Conservation (phyloP, 2,329 filamentous ascomycete genomes). For the Purpureocillium lavendulum region DNA sequence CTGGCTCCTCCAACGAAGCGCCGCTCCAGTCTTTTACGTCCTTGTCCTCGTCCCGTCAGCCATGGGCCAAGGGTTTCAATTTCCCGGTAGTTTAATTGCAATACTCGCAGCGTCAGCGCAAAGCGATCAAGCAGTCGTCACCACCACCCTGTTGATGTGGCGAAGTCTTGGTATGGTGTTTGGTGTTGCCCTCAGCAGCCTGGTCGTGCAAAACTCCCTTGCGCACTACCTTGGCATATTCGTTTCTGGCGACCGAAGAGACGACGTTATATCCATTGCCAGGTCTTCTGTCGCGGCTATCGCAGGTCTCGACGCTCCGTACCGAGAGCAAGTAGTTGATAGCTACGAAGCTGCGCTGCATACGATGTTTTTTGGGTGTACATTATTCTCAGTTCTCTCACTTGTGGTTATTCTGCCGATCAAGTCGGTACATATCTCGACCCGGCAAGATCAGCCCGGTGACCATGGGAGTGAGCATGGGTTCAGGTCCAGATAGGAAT, state of each 20-base stretch:
- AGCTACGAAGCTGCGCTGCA: slow-evolving; percentile 45
- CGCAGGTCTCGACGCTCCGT: slow-evolving; percentile 29
- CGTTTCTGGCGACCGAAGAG: slow-evolving; percentile 51
- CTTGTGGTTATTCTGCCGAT: slow-evolving; percentile 40
- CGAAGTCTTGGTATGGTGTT: slow-evolving; percentile 63
- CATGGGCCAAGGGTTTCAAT: slow-evolving; percentile 54
- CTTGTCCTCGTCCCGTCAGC: slow-evolving; percentile 46
- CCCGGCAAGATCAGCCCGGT: no score
- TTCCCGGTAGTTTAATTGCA: slow-evolving; percentile 55
- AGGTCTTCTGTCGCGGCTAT: slow-evolving; percentile 46
- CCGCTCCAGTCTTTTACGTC: slow-evolving; percentile 43
- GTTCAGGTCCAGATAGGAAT: no score
- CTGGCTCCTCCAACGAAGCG: slow-evolving; percentile 37
- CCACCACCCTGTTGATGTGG: slow-evolving; percentile 65
- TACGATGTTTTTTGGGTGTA: slow-evolving; percentile 34
- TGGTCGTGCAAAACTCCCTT: slow-evolving; percentile 66
- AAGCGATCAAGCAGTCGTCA: slow-evolving; percentile 57
- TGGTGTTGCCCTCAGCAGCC: slow-evolving; percentile 60
- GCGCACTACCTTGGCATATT: slow-evolving; percentile 47
- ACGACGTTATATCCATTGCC: slow-evolving; percentile 41
- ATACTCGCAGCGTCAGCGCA: slow-evolving; percentile 51
- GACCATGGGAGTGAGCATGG: no score
- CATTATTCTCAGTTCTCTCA: slow-evolving; percentile 37
- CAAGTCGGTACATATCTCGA: no score
- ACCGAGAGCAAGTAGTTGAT: slow-evolving; percentile 43